Conservation (phyloP, 2,329 filamentous ascomycete species). For the Cytospora schulzeri region DNA sequence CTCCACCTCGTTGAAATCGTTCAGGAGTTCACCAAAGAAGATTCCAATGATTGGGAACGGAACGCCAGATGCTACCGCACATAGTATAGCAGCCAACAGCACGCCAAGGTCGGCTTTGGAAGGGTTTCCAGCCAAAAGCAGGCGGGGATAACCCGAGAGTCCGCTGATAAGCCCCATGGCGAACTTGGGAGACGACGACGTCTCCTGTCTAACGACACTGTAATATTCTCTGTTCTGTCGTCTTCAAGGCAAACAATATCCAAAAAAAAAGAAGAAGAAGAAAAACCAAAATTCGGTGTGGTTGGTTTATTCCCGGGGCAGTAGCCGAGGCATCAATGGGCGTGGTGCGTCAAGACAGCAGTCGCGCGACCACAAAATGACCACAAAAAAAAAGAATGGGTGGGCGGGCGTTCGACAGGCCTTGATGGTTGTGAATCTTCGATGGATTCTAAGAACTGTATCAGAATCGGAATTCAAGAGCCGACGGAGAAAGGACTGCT, state of each 20-base stretch:
- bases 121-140: slow-evolving; percentile 30
- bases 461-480: neutral
- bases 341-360: neutral
- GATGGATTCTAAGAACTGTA: neutral
- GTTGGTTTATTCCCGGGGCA: neutral
- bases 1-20: slow-evolving; percentile 52
- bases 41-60: slow-evolving; percentile 59
- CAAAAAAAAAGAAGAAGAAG: neutral
- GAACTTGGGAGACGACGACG: neutral
- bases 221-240: neutral
- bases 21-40: slow-evolving; percentile 56
- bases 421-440: neutral
- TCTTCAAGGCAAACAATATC: no score
- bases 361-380: neutral
- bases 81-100: slow-evolving; percentile 28
- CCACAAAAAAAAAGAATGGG: neutral
- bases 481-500: neutral
- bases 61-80: slow-evolving; percentile 47
- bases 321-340: neutral
- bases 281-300: neutral
- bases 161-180: slow-evolving; percentile 30
- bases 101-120: slow-evolving; percentile 26
- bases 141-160: slow-evolving; percentile 28
- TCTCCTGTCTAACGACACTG: neutral
- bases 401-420: neutral